Percentiles rank a stretch among this genome's conserved stretches.
These are phyloP conservation scores for Phalaenopsis equestris DNA, from an alignment of 106 monocot species.

Conservation along the genomic window DNA sequence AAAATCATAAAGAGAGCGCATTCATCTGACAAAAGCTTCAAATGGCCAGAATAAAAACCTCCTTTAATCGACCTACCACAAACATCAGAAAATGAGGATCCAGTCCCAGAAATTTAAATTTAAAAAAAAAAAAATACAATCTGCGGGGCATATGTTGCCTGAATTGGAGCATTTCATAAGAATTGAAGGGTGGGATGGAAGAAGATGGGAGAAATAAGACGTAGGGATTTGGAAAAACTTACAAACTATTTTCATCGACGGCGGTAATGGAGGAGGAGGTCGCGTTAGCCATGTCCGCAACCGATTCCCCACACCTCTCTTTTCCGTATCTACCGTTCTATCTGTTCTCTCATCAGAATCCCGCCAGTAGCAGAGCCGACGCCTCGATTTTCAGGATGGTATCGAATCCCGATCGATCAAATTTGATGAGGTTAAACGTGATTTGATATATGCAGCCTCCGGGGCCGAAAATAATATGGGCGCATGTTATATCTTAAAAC, in stretches of 20 bases:
- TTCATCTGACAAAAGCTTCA: background rate
- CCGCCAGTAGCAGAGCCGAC: background rate
- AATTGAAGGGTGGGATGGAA: background rate
- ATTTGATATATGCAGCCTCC: too few species aligned
- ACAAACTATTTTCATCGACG: constrained; percentile 46
- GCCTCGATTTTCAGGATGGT: background rate
- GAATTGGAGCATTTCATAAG: background rate
- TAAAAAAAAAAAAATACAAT: background rate
- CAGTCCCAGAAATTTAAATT: background rate
- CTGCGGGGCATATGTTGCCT: background rate
- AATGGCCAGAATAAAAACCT: background rate
- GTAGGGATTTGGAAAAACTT: constrained; percentile 8
- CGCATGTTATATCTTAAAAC: too few species aligned
- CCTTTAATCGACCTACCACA: background rate
- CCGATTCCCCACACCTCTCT: background rate
- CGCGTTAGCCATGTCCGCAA: constrained; percentile 14
- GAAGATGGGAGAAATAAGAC: background rate
- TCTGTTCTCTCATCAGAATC: background rate
- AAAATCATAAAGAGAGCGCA: background rate
- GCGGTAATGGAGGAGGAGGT: constrained; percentile 14
- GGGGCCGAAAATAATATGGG: too few species aligned
- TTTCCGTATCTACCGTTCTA: background rate
- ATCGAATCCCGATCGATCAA: background rate
- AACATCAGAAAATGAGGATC: background rate
- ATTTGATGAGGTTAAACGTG: too few species aligned